Evolutionary conservation across 169 alveolate species (phyloP), one percentile per base, ranked within the genome.

Genomic region (Plasmodium yoelii): DNA sequence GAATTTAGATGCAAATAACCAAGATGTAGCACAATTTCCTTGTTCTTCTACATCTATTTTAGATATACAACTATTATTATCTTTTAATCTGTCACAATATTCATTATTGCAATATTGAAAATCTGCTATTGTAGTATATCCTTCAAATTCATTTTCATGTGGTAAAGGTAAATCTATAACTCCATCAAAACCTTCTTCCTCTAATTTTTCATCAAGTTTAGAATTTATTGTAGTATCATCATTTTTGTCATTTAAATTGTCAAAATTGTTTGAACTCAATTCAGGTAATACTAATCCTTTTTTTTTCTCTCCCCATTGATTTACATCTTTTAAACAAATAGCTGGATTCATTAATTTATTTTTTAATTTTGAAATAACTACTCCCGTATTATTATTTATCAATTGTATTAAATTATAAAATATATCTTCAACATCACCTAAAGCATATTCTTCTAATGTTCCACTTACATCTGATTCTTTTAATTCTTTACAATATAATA

Each of bases 1-100:
- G 9, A 86, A 19, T 42, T 68, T 72, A 39, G 75, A 70, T 26
- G 92, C 92, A 71, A 86, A 86, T 70, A 86, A 18, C 92, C 92
- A 86, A 1, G 88, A 86, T 28, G 72, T 70, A 18, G 88, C 92
- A 53, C 92, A 70, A 47, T 18, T 56, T n/a, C 74, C 74, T 28
- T 67, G 74, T 10, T 67, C 74, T 46, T 7, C 60, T n/a, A 57
- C 74, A 18, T 44, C 59, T 39, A 67, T 44, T 46, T 67, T 67
- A 9, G 74, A 39, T 9, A 67, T 6, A 15, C 74, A 67, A 2
- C 74, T 44, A 46, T 19, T 42, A 9, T 39, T 44, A n/a, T 67
- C 74, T 47, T 67, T 67, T 15, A 24, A 44, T 18, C 74, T 44
- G n/a, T 67, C 74, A 46, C 74, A 67, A 46, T 67, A 67, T 15